Percentiles rank a stretch among this genome's conserved stretches.
phyloP scores from a whole-genome alignment of 768 basidiomycete species.

The Boletus sp. region DNA sequence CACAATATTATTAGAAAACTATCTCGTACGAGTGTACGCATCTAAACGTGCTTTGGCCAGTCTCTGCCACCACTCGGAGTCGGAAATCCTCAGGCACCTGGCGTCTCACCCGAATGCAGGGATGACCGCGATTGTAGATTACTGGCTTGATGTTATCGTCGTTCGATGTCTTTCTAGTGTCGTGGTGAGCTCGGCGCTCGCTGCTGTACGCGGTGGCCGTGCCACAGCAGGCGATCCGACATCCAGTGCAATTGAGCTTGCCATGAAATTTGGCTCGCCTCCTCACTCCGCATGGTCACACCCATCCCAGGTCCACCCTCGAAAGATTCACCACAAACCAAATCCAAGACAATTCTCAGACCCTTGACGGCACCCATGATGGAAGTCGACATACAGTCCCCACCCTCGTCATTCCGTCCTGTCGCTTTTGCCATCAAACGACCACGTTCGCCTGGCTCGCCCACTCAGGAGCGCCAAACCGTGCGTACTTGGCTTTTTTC shows the following conservation, averaged over 20 bases:
- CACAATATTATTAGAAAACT: constrained; percentile 9
- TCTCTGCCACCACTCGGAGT: neutral
- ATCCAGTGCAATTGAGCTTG: neutral
- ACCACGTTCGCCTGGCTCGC: constrained; percentile 55
- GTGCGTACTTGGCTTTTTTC: constrained; percentile 32
- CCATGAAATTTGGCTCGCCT: neutral
- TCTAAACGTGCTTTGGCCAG: neutral
- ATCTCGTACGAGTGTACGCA: constrained; percentile 7
- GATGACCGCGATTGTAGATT: neutral
- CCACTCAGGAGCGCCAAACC: constrained; percentile 50
- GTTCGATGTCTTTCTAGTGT: neutral
- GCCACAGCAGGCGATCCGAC: neutral
- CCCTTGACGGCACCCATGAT: constrained; percentile 33
- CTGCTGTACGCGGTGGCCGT: constrained; percentile 5
- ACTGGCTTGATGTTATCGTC: neutral
- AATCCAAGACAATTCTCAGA: neutral
- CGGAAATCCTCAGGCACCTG: neutral
- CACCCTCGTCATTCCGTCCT: constrained; percentile 38
- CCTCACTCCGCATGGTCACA: neutral
- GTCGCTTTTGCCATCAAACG: constrained; percentile 44
- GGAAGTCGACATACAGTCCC: constrained; percentile 55
- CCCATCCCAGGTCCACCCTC: neutral
- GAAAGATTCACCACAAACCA: neutral
- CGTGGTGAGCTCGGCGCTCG: neutral
- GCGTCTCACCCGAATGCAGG: neutral